Conservation (phyloP, 257 asterid genomes). For the Datura wrightii region DNA sequence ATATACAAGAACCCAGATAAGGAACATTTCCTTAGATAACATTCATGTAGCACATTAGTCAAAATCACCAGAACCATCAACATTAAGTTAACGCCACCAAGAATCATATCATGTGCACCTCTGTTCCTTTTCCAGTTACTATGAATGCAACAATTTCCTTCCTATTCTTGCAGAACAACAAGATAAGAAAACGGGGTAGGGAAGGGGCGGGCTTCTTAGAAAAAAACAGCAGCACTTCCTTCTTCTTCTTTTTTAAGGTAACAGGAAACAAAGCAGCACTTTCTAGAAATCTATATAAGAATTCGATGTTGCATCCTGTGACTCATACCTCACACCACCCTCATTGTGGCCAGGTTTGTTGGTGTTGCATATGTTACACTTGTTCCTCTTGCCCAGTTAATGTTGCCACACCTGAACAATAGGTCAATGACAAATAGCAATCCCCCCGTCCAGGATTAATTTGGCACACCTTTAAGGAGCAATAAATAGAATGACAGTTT, state of each 20-base stretch:
- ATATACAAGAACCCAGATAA: slow-evolving; percentile 7
- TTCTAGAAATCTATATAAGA: background rate
- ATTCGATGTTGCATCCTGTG: background rate
- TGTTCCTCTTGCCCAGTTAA: slow-evolving; percentile 98
- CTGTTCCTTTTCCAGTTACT: background rate
- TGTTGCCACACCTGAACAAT: slow-evolving; percentile 89
- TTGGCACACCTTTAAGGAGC: no score
- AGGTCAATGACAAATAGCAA: background rate
- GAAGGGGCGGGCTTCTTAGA: background rate
- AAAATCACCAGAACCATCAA: slow-evolving; percentile 6
- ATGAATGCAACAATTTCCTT: background rate
- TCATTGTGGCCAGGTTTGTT: slow-evolving; percentile 94
- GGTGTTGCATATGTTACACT: slow-evolving; percentile 99
- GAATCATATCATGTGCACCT: background rate
- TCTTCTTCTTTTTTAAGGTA: background rate
- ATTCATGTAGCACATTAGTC: slow-evolving; percentile 18
- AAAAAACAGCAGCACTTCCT: slow-evolving; percentile 19
- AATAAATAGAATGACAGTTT: no score
- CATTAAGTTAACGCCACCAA: background rate
- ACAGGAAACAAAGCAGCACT: background rate
- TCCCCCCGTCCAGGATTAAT: no score
- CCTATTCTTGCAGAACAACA: background rate
- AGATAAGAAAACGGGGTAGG: background rate
- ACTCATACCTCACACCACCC: slow-evolving; percentile 92
- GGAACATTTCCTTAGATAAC: background rate